A percentile compares a stretch with the other conserved stretches of the same genome.
phyloP scores from a whole-genome alignment of 768 basidiomycete species.

The Suillus plorans region DNA sequence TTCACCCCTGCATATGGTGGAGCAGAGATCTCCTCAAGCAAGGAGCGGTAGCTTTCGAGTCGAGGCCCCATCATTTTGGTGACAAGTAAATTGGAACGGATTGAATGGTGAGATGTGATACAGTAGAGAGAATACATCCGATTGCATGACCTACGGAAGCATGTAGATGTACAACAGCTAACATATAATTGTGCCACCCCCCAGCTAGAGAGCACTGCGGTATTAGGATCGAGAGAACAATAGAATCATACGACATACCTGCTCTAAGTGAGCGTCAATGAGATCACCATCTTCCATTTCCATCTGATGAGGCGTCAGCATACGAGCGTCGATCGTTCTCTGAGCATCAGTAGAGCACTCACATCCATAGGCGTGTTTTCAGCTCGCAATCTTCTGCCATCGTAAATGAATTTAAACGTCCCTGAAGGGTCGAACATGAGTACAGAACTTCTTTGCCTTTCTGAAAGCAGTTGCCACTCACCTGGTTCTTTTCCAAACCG shows the following conservation, averaged over 20 bases:
- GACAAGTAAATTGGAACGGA: not conserved
- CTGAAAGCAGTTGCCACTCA: slow-evolving; percentile 19
- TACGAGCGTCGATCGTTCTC: not conserved
- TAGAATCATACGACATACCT: slow-evolving; percentile 37
- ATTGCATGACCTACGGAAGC: not conserved
- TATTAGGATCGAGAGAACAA: not conserved
- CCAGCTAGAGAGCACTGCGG: slow-evolving; percentile 16
- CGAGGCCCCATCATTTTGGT: not conserved
- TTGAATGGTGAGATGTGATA: not conserved
- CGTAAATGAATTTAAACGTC: slow-evolving; percentile 61
- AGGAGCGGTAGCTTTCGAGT: not conserved
- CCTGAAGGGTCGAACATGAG: slow-evolving; percentile 34
- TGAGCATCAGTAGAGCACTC: slow-evolving; percentile 17
- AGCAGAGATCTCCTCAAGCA: not conserved
- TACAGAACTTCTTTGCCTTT: not conserved
- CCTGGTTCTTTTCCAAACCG: slow-evolving; percentile 58
- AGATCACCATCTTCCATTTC: slow-evolving; percentile 63
- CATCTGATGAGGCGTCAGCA: slow-evolving; percentile 32
- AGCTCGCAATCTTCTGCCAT: slow-evolving; percentile 47
- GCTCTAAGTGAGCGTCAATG: slow-evolving; percentile 58
- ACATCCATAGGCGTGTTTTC: slow-evolving; percentile 58
- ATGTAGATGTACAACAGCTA: not conserved
- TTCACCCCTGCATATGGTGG: not conserved
- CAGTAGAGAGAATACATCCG: not conserved
- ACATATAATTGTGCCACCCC: slow-evolving; percentile 14